Evolutionary conservation across 768 basidiomycete species (phyloP), one percentile per base, ranked within the genome.

Genomic region (Wakefieldia striispora): DNA sequence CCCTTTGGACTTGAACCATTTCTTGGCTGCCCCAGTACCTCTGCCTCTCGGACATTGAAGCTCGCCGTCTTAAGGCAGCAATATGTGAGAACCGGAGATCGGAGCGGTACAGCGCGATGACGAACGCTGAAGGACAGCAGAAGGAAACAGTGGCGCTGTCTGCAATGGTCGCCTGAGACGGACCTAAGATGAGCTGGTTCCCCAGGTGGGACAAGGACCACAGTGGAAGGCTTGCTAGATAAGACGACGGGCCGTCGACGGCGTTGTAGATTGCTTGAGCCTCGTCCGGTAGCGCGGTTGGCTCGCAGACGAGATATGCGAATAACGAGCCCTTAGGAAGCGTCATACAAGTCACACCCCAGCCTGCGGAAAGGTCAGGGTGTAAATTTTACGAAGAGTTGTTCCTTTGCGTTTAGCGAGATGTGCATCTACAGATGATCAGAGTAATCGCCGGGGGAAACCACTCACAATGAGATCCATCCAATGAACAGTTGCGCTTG

Each of bases 281-380:
- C 23, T 68, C 65, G 3, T 64, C 62, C 6, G 84, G 82, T 13
- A 88, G 74, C 3, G 73, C 55, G 2, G 75, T 72, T 6, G 87
- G 87, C 16, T 82, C 75, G 24, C 86, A 88, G 34, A 83, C 73
- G 49, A 90, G 79, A 59, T 88, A 78, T 3, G 83, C 86, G 58
- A 91, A 89, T 34, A 84, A 67, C 2, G 84, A 82, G 10, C 83
- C 84, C 33, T 80, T 74, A 3, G 80, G 76, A 48, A 74, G 74
- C 4, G 77, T 75, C 43, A 83, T 81, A 39, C 77, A 76, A 43
- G 73, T 64, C 11, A 84, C 69, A 40, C 77, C 80, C 83, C 85
- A 86, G 1, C 85, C 83, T 19, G 82, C 75, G 0, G 78, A 79
- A 21, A 72, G 65, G 76, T 69, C 17, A 88, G 67, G 1, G 75